A percentile compares a stretch with the other conserved stretches of the same genome.
These are phyloP conservation scores for Pichia sp. DNA, from an alignment of 1,139 yeast genomes.

Conservation along the genomic window DNA sequence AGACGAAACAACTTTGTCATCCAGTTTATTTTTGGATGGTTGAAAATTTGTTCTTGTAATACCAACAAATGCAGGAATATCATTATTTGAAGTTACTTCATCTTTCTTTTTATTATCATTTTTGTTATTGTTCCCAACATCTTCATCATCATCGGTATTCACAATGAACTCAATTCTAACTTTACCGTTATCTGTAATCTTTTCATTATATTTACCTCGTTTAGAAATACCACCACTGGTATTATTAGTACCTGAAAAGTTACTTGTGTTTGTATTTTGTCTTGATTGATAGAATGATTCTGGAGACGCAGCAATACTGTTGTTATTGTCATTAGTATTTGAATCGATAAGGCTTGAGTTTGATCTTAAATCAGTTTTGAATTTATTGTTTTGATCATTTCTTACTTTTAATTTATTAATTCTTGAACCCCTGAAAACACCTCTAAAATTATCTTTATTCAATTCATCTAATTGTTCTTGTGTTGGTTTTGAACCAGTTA, in stretches of 20 bases:
- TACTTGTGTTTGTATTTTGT: background rate
- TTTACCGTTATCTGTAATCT: constrained; percentile 36
- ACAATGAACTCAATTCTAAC: constrained; percentile 44
- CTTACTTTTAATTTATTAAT: background rate
- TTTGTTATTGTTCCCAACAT: constrained; percentile 13
- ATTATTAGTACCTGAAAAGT: background rate
- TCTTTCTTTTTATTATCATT: constrained; percentile 3
- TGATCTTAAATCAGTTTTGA: background rate
- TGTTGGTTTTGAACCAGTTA: constrained; percentile 26
- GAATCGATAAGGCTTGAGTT: background rate
- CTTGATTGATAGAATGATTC: constrained; percentile 3
- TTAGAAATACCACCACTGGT: constrained; percentile 4
- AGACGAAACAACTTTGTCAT: constrained; percentile 58
- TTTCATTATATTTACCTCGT: constrained; percentile 34
- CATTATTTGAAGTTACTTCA: constrained; percentile 9
- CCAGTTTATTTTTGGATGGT: constrained; percentile 31
- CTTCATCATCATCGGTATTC: constrained; percentile 28
- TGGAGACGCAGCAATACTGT: constrained; percentile 1
- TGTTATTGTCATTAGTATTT: background rate
- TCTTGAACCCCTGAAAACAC: constrained; percentile 20
- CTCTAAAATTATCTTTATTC: constrained; percentile 20
- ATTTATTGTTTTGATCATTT: background rate
- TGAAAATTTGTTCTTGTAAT: constrained; percentile 32
- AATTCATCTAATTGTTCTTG: constrained; percentile 22
- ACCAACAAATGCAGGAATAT: constrained; percentile 34